Conservation (phyloP, 768 basidiomycete genomes). For the Cystobasidium onofrii region DNA sequence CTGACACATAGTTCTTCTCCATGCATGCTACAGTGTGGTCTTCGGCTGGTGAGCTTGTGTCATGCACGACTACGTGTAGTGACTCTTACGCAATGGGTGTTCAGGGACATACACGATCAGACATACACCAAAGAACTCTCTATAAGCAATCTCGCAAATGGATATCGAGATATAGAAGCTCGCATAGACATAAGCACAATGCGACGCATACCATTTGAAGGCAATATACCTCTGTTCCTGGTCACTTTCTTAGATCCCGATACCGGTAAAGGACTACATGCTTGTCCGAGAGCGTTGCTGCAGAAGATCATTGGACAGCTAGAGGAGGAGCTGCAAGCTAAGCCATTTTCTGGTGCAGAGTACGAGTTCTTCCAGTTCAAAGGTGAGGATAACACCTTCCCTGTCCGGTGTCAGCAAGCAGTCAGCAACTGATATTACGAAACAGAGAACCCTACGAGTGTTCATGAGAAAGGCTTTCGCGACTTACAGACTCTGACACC, state of each 20-base stretch:
- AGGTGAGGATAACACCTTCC: not conserved
- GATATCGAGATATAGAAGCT: conserved; percentile 81
- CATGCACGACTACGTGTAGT: conserved; percentile 49
- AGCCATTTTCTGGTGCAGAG: conserved; percentile 56
- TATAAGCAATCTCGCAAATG: conserved; percentile 84
- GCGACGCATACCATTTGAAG: conserved; percentile 84
- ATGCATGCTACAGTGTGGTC: conserved; percentile 26
- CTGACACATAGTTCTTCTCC: not conserved
- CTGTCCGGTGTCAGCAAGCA: too few relatives aligned
- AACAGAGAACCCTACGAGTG: conserved; percentile 73
- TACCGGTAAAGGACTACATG: conserved; percentile 54
- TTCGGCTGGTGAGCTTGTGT: conserved; percentile 37
- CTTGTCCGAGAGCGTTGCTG: conserved; percentile 79
- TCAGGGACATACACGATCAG: conserved; percentile 86
- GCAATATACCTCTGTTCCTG: conserved; percentile 85
- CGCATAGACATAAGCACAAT: conserved; percentile 76
- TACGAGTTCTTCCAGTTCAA: conserved; percentile 57
- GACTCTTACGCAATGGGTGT: conserved; percentile 41
- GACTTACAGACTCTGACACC: conserved; percentile 72
- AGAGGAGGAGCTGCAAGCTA: conserved; percentile 50
- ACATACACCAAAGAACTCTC: conserved; percentile 76
- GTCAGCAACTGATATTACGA: too few relatives aligned
- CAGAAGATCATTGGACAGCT: conserved; percentile 54
- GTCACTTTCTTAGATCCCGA: conserved; percentile 83
- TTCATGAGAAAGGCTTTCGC: conserved; percentile 68